A percentile compares a stretch with the other conserved stretches of the same genome.
Conservation (phyloP, 805 yeast species). For the Priceomyces medius region DNA sequence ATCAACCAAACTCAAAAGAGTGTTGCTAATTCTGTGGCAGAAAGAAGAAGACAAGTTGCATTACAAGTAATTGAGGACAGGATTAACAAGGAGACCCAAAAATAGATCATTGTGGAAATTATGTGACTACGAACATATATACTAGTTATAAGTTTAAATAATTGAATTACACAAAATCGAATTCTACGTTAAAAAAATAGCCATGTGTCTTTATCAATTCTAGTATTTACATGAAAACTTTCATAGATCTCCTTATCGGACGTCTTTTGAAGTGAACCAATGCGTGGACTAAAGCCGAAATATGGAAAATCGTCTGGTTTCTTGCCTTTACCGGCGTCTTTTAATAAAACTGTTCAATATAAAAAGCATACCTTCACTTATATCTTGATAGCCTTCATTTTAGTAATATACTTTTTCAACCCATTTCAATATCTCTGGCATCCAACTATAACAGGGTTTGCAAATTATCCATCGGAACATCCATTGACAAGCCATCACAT, state of each 20-base stretch:
- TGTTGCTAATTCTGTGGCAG: constrained; percentile 55
- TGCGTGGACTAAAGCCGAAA: constrained; percentile 27
- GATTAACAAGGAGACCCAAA: constrained; percentile 30
- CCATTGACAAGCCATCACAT: constrained; percentile 30
- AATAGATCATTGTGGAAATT: constrained; percentile 1
- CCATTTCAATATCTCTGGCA: constrained; percentile 16
- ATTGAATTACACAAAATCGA: constrained; percentile 8
- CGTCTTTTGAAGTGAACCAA: constrained; percentile 8
- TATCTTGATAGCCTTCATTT: constrained; percentile 13
- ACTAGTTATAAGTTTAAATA: not conserved
- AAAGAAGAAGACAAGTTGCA: constrained; percentile 76
- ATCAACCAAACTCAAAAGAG: constrained; percentile 40
- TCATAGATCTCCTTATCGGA: not conserved
- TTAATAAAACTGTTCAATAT: constrained; percentile 14
- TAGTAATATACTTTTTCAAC: constrained; percentile 21
- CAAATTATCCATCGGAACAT: constrained; percentile 30
- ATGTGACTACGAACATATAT: not conserved
- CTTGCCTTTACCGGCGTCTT: constrained; percentile 32
- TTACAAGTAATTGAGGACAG: constrained; percentile 71
- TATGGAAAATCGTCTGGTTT: constrained; percentile 19
- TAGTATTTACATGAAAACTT: no score
- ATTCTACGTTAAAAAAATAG: not conserved
- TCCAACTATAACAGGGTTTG: constrained; percentile 4
- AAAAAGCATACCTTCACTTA: constrained; percentile 15
- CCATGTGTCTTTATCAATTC: no score